A percentile compares a stretch with the other conserved stretches of the same genome.
Conservation (phyloP, 129 eudicot species). For the Chrysanthemum makinoi region DNA sequence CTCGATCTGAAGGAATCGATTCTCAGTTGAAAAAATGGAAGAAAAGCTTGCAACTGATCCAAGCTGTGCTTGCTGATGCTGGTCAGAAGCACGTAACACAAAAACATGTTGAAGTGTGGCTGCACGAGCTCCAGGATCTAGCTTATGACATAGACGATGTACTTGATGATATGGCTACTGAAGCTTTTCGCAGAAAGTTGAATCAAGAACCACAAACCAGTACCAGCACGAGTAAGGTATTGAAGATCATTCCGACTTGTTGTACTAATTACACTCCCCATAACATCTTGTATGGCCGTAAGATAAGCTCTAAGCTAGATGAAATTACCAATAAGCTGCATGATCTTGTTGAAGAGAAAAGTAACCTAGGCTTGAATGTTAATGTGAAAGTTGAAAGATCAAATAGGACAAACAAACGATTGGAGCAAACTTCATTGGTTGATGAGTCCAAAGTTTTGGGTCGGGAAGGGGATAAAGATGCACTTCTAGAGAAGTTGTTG, state of each 20-base stretch:
- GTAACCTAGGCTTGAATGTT: background rate
- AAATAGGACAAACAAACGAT: background rate
- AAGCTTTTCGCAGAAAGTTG: background rate
- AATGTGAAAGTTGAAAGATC: background rate
- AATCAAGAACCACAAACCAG: background rate
- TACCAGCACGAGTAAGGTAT: background rate
- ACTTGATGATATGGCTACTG: background rate
- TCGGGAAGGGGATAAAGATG: background rate
- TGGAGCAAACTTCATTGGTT: background rate
- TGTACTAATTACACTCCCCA: background rate
- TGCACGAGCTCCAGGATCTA: background rate
- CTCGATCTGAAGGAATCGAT: background rate
- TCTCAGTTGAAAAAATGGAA: slow-evolving; percentile 4
- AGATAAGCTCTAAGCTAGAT: background rate
- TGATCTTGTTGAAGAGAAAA: background rate
- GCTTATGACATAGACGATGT: background rate
- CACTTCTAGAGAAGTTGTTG: background rate
- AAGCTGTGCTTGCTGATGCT: background rate
- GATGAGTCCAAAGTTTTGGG: background rate
- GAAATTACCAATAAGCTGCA: background rate
- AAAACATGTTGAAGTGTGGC: background rate
- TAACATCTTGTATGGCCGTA: background rate
- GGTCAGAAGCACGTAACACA: background rate
- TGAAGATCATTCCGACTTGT: background rate
- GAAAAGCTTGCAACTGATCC: background rate